Percentiles rank a stretch among this genome's conserved stretches.
Conservation (phyloP, 2,329 filamentous ascomycete species). For the Cladobotryum mycophilum region DNA sequence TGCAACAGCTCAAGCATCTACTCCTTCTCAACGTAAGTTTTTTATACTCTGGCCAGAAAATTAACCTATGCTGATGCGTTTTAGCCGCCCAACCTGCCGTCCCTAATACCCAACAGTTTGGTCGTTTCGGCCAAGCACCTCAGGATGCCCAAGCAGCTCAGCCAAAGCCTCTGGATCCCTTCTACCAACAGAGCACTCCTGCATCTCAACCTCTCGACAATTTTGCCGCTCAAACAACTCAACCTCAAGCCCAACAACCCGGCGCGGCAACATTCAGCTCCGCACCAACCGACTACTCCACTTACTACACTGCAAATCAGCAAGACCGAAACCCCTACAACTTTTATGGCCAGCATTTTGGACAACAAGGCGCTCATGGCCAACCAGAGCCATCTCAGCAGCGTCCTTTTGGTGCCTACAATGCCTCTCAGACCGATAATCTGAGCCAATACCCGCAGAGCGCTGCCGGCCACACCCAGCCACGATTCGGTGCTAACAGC, state of each 20-base stretch:
- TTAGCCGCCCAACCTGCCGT: conserved; percentile 42
- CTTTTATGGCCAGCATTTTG: conserved; percentile 62
- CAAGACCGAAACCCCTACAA: conserved; percentile 71
- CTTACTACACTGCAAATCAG: conserved; percentile 76
- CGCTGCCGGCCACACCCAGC: conserved; percentile 48
- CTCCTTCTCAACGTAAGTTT: conserved; percentile 23
- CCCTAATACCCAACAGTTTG: conserved; percentile 59
- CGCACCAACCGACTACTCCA: conserved; percentile 71
- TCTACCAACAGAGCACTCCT: conserved; percentile 63
- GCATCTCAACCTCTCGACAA: conserved; percentile 50
- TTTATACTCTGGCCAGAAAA: not conserved
- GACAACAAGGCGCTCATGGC: conserved; percentile 49
- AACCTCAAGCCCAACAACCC: conserved; percentile 52
- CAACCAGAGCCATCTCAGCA: conserved; percentile 72
- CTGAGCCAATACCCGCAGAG: conserved; percentile 68
- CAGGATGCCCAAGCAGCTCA: conserved; percentile 53
- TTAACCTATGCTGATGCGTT: conserved; percentile 11
- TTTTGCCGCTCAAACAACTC: conserved; percentile 53
- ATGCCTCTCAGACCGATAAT: conserved; percentile 57
- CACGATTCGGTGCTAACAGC: conserved; percentile 51
- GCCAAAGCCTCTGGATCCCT: conserved; percentile 84
- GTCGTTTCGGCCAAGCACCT: conserved; percentile 59
- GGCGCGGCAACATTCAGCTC: conserved; percentile 61
- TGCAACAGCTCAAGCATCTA: conserved; percentile 21
- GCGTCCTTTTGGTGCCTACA: conserved; percentile 72